Percentiles rank a stretch among this genome's conserved stretches.
phyloP scores from a whole-genome alignment of 768 basidiomycete species.

The Boletus rubropictus region DNA sequence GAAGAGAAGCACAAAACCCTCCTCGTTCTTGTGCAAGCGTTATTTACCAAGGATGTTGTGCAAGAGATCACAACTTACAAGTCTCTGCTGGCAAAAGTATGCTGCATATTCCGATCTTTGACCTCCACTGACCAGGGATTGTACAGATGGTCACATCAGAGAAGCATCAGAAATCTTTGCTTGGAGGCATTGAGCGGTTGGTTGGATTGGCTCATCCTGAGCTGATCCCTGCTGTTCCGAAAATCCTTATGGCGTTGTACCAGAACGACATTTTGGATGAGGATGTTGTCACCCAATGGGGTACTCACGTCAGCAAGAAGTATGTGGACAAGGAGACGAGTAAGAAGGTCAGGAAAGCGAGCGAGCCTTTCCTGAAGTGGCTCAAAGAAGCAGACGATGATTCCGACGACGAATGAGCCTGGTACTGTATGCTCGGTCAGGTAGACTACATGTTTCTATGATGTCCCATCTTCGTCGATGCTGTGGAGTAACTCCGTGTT shows the following conservation, averaged over 20 bases:
- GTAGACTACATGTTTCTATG: slow-evolving; percentile 1
- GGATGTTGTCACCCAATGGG: slow-evolving; percentile 86
- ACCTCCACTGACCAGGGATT: slow-evolving; percentile 4
- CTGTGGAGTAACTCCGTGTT: background rate
- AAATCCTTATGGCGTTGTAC: slow-evolving; percentile 91
- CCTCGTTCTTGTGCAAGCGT: slow-evolving; percentile 72
- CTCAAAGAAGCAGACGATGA: slow-evolving; percentile 84
- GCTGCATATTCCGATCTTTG: background rate
- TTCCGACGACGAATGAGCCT: slow-evolving; percentile 27
- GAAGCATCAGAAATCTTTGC: slow-evolving; percentile 90
- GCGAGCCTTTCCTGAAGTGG: slow-evolving; percentile 96
- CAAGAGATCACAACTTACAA: slow-evolving; percentile 60
- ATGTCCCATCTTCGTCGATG: slow-evolving; percentile 17
- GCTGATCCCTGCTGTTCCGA: slow-evolving; percentile 68
- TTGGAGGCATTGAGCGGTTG: slow-evolving; percentile 88
- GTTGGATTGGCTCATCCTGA: slow-evolving; percentile 73
- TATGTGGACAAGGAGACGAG: slow-evolving; percentile 91
- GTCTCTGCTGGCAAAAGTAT: slow-evolving; percentile 68
- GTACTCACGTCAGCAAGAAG: slow-evolving; percentile 94
- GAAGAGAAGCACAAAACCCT: slow-evolving; percentile 93
- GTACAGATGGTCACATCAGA: slow-evolving; percentile 80
- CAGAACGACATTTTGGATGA: slow-evolving; percentile 91
- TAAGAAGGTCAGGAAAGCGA: slow-evolving; percentile 94
- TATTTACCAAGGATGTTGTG: slow-evolving; percentile 74
- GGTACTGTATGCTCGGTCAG: background rate